Base-by-base conservation (phyloP, 129 eudicot species). In the Kitagawia praeruptora region DNA sequence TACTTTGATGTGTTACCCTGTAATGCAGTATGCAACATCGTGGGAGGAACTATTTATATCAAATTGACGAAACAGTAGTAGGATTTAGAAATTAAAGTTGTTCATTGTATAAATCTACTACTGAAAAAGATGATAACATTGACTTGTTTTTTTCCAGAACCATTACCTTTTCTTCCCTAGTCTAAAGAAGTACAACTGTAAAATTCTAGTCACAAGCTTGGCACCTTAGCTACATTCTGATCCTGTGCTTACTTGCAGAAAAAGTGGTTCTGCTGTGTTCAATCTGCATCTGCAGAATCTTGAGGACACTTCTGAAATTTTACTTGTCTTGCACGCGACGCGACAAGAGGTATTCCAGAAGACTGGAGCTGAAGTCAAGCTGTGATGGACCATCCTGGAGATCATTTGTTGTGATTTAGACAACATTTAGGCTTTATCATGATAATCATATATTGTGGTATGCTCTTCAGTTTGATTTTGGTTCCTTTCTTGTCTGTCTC, bases 251-350 rank as follows among this genome's bases (percentile, higher is more conserved):
- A 34, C 48, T 73, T 85, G 89, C 90, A 90, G 96, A 90, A 84
- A 80, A 90, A 86, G 72, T 90, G 96, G 96, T 88, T 88, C 77
- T 90, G 96, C 80, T 90, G 96, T 86, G 84, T 90, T 82, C 82
- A 77, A 37, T 79, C 82, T 34, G 81, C 87, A 15, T 16, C 80
- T 37, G 84, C 81, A 74, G 82, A 84, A 47, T 84, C 84, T n/a
- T 84, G 84, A 84, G 67, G 25, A 54, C 31, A 66, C 45, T 39
- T 31, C 6, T 18, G 8, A 48, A 5, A 51, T 1, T 54, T 21
- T 6, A 54, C 27, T 54, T 54, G 54, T 67, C 51, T 63, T 25
- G 54, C 45, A 16, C 56, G 81, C 64, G 37, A 16, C 56, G 81
- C 64, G 37, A 58, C 45, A 56, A 2, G 31, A 47, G 66, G 42